Base-by-base conservation (phyloP, 2,329 filamentous ascomycete species). In the Trichoderma koningii region DNA sequence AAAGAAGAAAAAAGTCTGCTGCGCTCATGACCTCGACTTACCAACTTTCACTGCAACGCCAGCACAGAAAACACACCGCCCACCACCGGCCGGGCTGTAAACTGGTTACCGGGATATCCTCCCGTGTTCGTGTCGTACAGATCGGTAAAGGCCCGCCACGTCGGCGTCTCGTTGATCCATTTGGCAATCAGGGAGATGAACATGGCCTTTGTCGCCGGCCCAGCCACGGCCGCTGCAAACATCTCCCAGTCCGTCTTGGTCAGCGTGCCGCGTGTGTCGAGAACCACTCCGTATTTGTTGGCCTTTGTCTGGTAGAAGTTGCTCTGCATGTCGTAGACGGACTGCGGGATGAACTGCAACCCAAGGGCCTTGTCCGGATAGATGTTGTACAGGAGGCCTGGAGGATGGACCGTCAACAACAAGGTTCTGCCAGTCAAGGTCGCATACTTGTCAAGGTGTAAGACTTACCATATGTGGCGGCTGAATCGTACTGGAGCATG, bases 221-320 rank as follows among this genome's bases (percentile, higher is more conserved):
- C 83, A 0, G 90, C 85, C 12, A 93, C 88, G 10, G 92, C 89
- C n/a, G 92, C 92, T 5, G 87, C 86, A 78, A 93, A 93, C 74
- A 95, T 87, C 73, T 93, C 87, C 92, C 92, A 96, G 79, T 96
- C 92, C 0, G 86, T 87, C 79, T 96, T 96, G 68, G 91, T 90
- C 79, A 92, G 94, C 1, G 88, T 80, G 77, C 95, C 91, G 55
- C 92, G 87, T 52, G 86, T 89, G 78, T 96, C 92, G 10, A 96
- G 86, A 0, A 92, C 89, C 0, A 96, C 82, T n/a, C 91, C 92
- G 76, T 91, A 95, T 71, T 87, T 85, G 67, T 90, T 86, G 59
- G 88, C 85, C 3, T 91, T 86, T 10, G 84, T 84, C 50, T 83
- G 81, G 80, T 96, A 96, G 83, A 91, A 96, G 64, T 82, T 77